Conservation (phyloP, 2,329 filamentous ascomycete species). For the Thermoascus crustaceus region DNA sequence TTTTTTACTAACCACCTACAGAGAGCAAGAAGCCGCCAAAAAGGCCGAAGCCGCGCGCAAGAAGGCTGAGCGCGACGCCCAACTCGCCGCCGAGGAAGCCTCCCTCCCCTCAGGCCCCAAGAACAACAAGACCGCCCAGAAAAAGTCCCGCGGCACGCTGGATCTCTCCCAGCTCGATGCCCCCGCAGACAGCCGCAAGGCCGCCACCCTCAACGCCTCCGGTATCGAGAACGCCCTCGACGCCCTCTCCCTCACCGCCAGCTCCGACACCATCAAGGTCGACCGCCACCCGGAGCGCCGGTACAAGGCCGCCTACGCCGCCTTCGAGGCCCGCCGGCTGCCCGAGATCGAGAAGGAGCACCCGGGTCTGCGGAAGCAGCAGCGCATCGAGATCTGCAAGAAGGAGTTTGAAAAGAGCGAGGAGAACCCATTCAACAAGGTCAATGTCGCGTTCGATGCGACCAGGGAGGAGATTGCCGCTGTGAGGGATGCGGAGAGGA, state of each 20-base stretch:
- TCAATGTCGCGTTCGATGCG: conserved; percentile 66
- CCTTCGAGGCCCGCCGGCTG: conserved; percentile 72
- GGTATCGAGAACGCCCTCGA: conserved; percentile 94
- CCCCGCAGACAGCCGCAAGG: conserved; percentile 38
- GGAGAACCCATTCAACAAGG: conserved; percentile 94
- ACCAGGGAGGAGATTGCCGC: conserved; percentile 65
- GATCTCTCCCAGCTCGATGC: conserved; percentile 70
- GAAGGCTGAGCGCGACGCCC: conserved; percentile 84
- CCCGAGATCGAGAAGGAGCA: conserved; percentile 80
- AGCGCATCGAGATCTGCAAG: conserved; percentile 72
- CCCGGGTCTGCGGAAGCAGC: conserved; percentile 68
- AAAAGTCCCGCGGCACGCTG: conserved; percentile 56
- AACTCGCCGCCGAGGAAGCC: conserved; percentile 75
- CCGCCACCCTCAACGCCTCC: conserved; percentile 63
- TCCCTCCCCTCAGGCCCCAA: conserved; percentile 55
- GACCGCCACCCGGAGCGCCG: conserved; percentile 83
- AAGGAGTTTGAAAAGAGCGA: conserved; percentile 94
- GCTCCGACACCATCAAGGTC: conserved; percentile 56
- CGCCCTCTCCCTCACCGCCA: conserved; percentile 62
- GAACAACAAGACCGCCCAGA: conserved; percentile 45
- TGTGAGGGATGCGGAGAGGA: conserved; percentile 57
- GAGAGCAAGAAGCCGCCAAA: conserved; percentile 76
- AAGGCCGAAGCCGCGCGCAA: conserved; percentile 75
- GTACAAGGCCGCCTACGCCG: conserved; percentile 76
- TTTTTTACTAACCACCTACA: conserved; percentile 30